Evolutionary conservation across 2,329 filamentous ascomycete species (phyloP).

Genomic region (Huntiella bhutanensis): DNA sequence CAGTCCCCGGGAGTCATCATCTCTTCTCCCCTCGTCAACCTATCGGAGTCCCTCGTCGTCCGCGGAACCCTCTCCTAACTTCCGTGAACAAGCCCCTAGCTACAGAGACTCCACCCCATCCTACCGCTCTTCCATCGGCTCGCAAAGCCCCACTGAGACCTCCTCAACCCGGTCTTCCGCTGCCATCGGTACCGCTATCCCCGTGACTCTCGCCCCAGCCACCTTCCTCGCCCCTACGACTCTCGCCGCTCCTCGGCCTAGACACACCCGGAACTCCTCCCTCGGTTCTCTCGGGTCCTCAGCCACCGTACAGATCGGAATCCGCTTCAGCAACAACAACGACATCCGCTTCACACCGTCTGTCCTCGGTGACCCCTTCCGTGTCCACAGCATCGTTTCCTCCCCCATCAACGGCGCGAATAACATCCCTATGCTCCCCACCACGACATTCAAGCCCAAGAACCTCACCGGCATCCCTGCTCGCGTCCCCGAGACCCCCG

Average conservation of each 20-base stretch:
- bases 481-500: constrained; percentile 1
- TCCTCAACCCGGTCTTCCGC: background rate
- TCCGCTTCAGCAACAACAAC: constrained; percentile 43
- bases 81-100: background rate
- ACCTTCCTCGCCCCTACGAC: background rate
- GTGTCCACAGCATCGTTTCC: constrained; percentile 20
- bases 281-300: constrained; percentile 37
- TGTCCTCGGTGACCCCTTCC: constrained; percentile 18
- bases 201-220: background rate
- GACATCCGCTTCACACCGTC: constrained; percentile 24
- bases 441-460: constrained; percentile 14
- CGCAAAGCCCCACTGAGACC: background rate
- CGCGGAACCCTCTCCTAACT: background rate
- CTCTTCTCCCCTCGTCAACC: constrained; percentile 7
- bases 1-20: background rate
- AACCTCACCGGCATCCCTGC: constrained; percentile 14
- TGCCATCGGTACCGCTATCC: background rate
- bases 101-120: too few relatives aligned
- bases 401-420: constrained; percentile 14
- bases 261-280: constrained; percentile 34
- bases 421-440: background rate
- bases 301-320: constrained; percentile 52
- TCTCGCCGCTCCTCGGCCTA: constrained; percentile 12
- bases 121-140: background rate
- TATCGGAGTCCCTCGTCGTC: background rate